Conservation (phyloP, 2,329 filamentous ascomycete genomes). For the Pezizomycotina sp. region DNA sequence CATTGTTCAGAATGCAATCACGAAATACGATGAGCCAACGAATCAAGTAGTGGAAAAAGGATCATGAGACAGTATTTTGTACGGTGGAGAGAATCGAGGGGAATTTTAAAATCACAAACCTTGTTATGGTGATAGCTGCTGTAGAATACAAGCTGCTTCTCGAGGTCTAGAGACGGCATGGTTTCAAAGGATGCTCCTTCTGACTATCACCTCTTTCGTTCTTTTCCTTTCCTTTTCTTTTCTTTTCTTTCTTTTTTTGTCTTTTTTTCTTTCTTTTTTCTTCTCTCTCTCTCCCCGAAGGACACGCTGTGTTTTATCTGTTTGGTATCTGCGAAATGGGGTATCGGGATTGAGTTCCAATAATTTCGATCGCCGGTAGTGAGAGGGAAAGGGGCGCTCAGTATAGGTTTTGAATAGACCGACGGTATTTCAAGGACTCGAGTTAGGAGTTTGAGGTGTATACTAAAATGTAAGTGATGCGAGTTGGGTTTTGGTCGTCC, state of each 20-base stretch:
- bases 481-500: too few relatives aligned
- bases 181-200: constrained; percentile 11
- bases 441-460: too few relatives aligned
- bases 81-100: constrained; percentile 3
- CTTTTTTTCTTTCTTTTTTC: not conserved
- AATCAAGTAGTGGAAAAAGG: too few relatives aligned
- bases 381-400: too few relatives aligned
- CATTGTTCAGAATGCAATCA: constrained; percentile 10
- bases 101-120: constrained; percentile 28
- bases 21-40: constrained; percentile 25
- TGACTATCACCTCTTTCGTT: constrained; percentile 13
- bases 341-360: too few relatives aligned
- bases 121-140: constrained; percentile 66
- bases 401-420: too few relatives aligned
- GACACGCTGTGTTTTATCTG: not conserved
- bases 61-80: too few relatives aligned
- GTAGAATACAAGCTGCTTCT: constrained; percentile 70
- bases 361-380: too few relatives aligned
- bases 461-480: too few relatives aligned
- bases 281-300: not conserved
- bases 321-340: too few relatives aligned
- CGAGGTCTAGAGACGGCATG: constrained; percentile 46
- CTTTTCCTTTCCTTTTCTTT: constrained; percentile 6
- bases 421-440: too few relatives aligned
- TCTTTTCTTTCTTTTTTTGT: not conserved